phyloP scores from a whole-genome alignment of 2,329 filamentous ascomycete species.

The Ceratocystis colombiana region DNA sequence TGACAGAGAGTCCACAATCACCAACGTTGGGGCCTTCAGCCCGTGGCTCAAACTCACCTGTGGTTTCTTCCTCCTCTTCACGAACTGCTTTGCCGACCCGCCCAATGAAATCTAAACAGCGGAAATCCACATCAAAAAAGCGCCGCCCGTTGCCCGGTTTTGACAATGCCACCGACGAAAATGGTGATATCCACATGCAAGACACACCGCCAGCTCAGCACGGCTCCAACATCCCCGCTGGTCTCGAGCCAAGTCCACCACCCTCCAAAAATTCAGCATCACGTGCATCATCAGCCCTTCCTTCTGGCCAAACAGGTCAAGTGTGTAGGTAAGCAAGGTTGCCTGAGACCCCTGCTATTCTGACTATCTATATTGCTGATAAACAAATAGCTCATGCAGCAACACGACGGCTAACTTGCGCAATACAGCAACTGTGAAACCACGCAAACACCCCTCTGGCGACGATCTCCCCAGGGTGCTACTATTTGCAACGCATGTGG shows the following conservation, averaged over 20 bases:
- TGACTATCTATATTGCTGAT: slow-evolving; percentile 26
- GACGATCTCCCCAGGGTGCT: slow-evolving; percentile 80
- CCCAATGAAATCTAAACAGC: slow-evolving; percentile 17
- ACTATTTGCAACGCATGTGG: slow-evolving; percentile 98
- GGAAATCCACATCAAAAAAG: slow-evolving; percentile 13
- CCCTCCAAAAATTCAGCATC: slow-evolving; percentile 14
- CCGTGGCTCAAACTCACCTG: slow-evolving; percentile 8
- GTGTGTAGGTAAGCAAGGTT: slow-evolving; percentile 54
- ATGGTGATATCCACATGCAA: slow-evolving; percentile 20
- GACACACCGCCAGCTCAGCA: not conserved
- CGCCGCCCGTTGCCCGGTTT: slow-evolving; percentile 21
- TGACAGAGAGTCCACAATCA: slow-evolving; percentile 8
- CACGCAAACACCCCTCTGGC: slow-evolving; percentile 87
- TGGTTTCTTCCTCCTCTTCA: slow-evolving; percentile 9
- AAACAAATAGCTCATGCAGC: slow-evolving; percentile 23
- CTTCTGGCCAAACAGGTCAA: slow-evolving; percentile 40
- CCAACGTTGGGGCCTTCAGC: not conserved
- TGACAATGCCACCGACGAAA: slow-evolving; percentile 17
- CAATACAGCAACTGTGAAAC: slow-evolving; percentile 77
- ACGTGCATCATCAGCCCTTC: slow-evolving; percentile 13
- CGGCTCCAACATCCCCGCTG: not conserved
- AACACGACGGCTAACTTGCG: slow-evolving; percentile 17
- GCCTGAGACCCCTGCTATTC: not conserved
- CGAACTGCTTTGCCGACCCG: slow-evolving; percentile 22
- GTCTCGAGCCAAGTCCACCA: slow-evolving; percentile 17